phyloP scores from a whole-genome alignment of 257 asterid genomes.

The Plantago ovata region DNA sequence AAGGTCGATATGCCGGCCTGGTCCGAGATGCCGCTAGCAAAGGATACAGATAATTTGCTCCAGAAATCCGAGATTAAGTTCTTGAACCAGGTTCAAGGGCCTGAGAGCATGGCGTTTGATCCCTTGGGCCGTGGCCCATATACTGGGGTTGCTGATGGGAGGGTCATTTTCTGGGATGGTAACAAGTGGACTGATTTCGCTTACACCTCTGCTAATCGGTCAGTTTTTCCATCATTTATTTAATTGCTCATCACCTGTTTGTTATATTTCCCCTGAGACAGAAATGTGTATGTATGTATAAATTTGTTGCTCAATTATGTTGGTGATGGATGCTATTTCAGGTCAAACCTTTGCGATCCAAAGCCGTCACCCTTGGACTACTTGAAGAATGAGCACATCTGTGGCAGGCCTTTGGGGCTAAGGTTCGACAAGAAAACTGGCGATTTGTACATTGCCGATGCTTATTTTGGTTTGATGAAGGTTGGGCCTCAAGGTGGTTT shows the following conservation, averaged over 20 bases:
- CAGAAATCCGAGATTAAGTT: conserved; percentile 84
- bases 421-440: conserved; percentile 78
- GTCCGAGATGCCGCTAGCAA: conserved; percentile 59
- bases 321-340: conserved; percentile 30
- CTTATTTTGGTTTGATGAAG: conserved; percentile 91
- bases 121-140: conserved; percentile 89
- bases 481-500: conserved; percentile 95
- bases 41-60: conserved; percentile 54
- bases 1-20: conserved; percentile 67
- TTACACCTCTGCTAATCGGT: conserved; percentile 88
- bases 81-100: conserved; percentile 73
- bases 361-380: conserved; percentile 59
- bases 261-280: neutral
- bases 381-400: conserved; percentile 80
- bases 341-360: conserved; percentile 72
- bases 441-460: conserved; percentile 90
- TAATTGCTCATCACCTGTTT: neutral
- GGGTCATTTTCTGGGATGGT: conserved; percentile 86
- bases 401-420: conserved; percentile 95
- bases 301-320: neutral
- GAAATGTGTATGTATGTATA: no score
- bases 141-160: conserved; percentile 91
- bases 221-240: no score
- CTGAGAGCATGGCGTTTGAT: conserved; percentile 87
- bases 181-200: conserved; percentile 73